phyloP scores from a whole-genome alignment of 2,329 filamentous ascomycete species.

The Penicillium vulpinum region DNA sequence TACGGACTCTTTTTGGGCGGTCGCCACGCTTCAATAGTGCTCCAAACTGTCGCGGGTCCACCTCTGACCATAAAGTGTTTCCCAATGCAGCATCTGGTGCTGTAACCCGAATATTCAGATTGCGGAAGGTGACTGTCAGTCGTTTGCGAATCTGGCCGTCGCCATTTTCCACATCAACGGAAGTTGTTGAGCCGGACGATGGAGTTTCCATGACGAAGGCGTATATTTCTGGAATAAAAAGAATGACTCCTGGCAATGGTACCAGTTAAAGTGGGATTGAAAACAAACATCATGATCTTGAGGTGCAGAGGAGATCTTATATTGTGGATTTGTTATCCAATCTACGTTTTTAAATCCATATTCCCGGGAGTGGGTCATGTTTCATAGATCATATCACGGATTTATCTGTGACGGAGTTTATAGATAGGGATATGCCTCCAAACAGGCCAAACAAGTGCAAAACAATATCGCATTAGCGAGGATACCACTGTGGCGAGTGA shows the following conservation, averaged over 20 bases:
- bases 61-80: conserved; percentile 34
- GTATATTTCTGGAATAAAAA: neutral
- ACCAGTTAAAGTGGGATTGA: neutral
- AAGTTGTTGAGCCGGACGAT: conserved; percentile 28
- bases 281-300: neutral
- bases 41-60: conserved; percentile 33
- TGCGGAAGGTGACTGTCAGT: conserved; percentile 39
- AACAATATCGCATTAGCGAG: neutral
- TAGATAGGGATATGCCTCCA: neutral
- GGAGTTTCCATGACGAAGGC: conserved; percentile 27
- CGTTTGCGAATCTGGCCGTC: conserved; percentile 27
- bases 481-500: neutral
- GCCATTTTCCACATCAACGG: conserved; percentile 28
- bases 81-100: conserved; percentile 40
- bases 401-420: neutral
- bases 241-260: neutral
- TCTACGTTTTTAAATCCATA: conserved; percentile 21
- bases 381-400: neutral
- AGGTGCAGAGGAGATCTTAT: conserved; percentile 10
- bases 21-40: conserved; percentile 20
- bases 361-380: conserved; percentile 13
- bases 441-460: neutral
- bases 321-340: neutral
- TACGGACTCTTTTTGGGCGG: conserved; percentile 31
- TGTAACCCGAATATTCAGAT: conserved; percentile 37